Evolutionary conservation across 495 filamentous ascomycete species (phyloP), one percentile per base, ranked within the genome.

Genomic region (Penicillium mononematosum): DNA sequence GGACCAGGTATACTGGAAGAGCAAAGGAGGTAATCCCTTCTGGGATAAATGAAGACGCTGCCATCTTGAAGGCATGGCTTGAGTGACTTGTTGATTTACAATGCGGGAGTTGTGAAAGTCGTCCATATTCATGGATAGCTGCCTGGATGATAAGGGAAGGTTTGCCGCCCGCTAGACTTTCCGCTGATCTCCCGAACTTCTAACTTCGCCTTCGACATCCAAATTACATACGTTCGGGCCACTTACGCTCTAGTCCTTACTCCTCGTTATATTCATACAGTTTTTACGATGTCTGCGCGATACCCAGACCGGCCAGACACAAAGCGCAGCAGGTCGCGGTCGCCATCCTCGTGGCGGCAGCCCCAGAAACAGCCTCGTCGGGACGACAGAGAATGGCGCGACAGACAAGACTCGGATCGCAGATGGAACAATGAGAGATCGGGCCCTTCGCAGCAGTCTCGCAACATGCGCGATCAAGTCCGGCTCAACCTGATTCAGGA

Each of bases 401-500:
- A 64, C 19, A 59, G 61, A 56, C 63, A 58, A 52, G 59, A 69
- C 39, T 59, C 62, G 43, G 49, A 62, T 52, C 56, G 55, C 20
- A 46, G 47, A 42, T 52, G 62, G 52, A 62, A 66, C 19, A 58
- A 70, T 50, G 62, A 59, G 10, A 54, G 64, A 48, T 58, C 58
- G 1, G 59, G 62, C 46, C 45, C 46, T 36, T 49, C 66, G 3
- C 72, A 68, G 19, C 72, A 70, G 53, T 61, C 64, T 11, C 65
- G 73, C 25, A 70, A 69, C 50, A 77, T 74, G 68, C 74, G 70
- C 50, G 79, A 82, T 41, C 79, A 82, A 65, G 68, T 80, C 27
- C 80, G 79, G 8, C 72, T 83, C 32, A 87, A 86, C 58, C 76
- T 83, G 52, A 74, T 83, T 4, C 82, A 86, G 61, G 85, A 88